phyloP scores from a whole-genome alignment of 208 protist species.

The Trypanosoma scelopori region DNA sequence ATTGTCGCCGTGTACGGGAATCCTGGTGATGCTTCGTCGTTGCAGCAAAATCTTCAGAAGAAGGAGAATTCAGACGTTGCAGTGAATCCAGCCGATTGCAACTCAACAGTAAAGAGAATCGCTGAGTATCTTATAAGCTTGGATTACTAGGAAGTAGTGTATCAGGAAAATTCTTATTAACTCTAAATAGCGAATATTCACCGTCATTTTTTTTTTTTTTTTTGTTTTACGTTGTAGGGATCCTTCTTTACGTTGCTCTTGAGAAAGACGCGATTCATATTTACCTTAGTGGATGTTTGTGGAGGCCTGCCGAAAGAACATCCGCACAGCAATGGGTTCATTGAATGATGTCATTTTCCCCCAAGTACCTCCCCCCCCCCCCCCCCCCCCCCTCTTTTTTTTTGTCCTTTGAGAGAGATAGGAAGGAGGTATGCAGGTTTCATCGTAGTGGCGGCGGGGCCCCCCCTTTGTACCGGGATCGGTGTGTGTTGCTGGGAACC shows the following conservation, averaged over 20 bases:
- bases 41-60: slow-evolving; percentile 52
- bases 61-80: slow-evolving; percentile 35
- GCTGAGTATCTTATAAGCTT: slow-evolving; percentile 87
- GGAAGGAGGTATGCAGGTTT: too few species aligned
- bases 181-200: slow-evolving; percentile 8
- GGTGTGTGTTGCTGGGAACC: too few species aligned
- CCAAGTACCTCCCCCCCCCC: too few species aligned
- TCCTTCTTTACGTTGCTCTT: background rate
- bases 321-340: too few species aligned
- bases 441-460: too few species aligned
- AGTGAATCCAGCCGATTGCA: slow-evolving; percentile 87
- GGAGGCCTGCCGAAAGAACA: too few species aligned
- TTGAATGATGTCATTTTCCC: too few species aligned
- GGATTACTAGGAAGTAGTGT: slow-evolving; percentile 49
- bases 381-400: too few species aligned
- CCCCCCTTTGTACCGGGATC: too few species aligned
- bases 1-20: slow-evolving; percentile 87
- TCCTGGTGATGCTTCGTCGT: slow-evolving; percentile 52
- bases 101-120: slow-evolving; percentile 81
- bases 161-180: slow-evolving; percentile 4
- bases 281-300: too few species aligned
- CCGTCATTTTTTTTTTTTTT: slow-evolving; percentile 3
- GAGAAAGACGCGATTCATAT: too few species aligned
- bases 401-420: too few species aligned
- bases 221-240: background rate